phyloP scores from a whole-genome alignment of 176 grass and related monocot species.

The Bothriochloa decipiens region DNA sequence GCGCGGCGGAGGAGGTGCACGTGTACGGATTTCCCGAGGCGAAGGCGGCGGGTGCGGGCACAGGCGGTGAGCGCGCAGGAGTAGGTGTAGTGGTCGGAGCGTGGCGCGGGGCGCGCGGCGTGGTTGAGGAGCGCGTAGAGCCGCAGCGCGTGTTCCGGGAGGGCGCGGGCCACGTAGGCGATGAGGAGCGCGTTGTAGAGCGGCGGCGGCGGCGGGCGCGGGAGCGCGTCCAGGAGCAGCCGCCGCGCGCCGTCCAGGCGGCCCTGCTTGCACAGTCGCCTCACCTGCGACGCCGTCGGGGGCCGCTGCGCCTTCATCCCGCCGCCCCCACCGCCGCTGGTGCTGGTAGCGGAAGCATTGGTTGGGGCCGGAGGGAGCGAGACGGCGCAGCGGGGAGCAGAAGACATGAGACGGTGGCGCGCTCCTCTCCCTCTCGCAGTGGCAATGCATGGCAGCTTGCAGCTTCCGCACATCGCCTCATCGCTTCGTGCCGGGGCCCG shows the following conservation, averaged over 20 bases:
- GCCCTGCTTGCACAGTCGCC: constrained; percentile 77
- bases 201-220: constrained; percentile 55
- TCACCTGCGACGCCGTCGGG: constrained; percentile 55
- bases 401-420: constrained; percentile 39
- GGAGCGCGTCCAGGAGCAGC: constrained; percentile 65
- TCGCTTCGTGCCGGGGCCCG: constrained; percentile 34
- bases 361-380: neutral
- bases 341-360: neutral
- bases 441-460: constrained; percentile 3
- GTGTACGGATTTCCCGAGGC: constrained; percentile 76
- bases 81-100: constrained; percentile 89
- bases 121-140: constrained; percentile 87
- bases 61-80: constrained; percentile 89
- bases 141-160: constrained; percentile 70
- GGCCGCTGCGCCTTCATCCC: constrained; percentile 16
- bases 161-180: constrained; percentile 72
- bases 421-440: constrained; percentile 8
- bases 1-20: constrained; percentile 65
- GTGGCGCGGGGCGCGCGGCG: constrained; percentile 20
- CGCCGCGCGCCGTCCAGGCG: constrained; percentile 67
- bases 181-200: constrained; percentile 90
- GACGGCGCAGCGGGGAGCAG: constrained; percentile 38
- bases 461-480: constrained; percentile 48
- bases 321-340: neutral
- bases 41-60: constrained; percentile 61